A percentile compares a stretch with the other conserved stretches of the same genome.
Evolutionary conservation across 2,329 filamentous ascomycete genomes (phyloP).

Genomic region (Aspergillus sp.): DNA sequence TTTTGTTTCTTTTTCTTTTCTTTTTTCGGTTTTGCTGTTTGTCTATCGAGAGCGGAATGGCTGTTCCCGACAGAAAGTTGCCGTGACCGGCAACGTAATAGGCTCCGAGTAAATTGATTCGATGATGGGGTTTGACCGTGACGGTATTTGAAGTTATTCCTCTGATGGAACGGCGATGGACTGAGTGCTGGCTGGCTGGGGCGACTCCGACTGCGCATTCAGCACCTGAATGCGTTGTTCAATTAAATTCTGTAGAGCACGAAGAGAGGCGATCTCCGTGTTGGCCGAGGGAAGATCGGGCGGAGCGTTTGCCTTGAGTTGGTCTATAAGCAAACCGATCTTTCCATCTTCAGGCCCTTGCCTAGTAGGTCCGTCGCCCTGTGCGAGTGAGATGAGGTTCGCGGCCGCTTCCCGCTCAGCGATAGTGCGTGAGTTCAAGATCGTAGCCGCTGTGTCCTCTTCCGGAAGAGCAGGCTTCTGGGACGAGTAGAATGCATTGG

Average conservation of each 20-base stretch:
- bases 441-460: slow-evolving; percentile 22
- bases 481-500: slow-evolving; percentile 31
- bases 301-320: slow-evolving; percentile 31
- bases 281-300: slow-evolving; percentile 27
- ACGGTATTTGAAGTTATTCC: background rate
- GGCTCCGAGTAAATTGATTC: background rate
- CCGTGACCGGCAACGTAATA: background rate
- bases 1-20: too few relatives aligned
- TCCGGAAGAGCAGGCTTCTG: slow-evolving; percentile 20
- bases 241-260: slow-evolving; percentile 33
- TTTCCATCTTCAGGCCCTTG: slow-evolving; percentile 20
- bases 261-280: slow-evolving; percentile 34
- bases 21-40: background rate
- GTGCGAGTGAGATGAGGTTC: slow-evolving; percentile 35
- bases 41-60: background rate
- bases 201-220: slow-evolving; percentile 8
- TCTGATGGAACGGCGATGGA: background rate
- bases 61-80: background rate
- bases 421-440: slow-evolving; percentile 28
- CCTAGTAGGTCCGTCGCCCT: slow-evolving; percentile 14
- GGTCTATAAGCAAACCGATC: slow-evolving; percentile 33
- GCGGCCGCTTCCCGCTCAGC: slow-evolving; percentile 36
- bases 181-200: slow-evolving; percentile 1
- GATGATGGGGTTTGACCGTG: background rate
- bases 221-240: slow-evolving; percentile 32